A percentile compares a stretch with the other conserved stretches of the same genome.
These are phyloP conservation scores for Phytophthora multivora DNA, from an alignment of 352 stramenopile species.

Conservation along the genomic window DNA sequence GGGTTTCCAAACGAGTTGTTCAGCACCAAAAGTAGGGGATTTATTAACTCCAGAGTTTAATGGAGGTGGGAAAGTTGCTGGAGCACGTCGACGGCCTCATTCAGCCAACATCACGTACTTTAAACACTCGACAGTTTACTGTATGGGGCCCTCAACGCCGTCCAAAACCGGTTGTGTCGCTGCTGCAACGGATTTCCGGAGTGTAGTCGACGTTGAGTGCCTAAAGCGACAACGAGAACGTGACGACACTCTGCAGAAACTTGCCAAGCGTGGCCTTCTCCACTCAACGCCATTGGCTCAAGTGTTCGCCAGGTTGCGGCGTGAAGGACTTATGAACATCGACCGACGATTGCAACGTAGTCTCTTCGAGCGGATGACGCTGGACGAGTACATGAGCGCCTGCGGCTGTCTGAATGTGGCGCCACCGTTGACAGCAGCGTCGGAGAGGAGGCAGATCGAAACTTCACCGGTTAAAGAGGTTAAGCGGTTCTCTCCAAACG, in stretches of 20 bases:
- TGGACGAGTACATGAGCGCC: conserved; percentile 73
- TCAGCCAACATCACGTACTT: conserved; percentile 65
- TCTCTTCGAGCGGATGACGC: conserved; percentile 51
- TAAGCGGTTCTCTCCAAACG: conserved; percentile 20
- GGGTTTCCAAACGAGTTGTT: conserved; percentile 19
- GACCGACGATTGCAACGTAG: conserved; percentile 40
- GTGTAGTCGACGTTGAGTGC: conserved; percentile 47
- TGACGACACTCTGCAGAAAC: conserved; percentile 30
- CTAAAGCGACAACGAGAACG: conserved; percentile 34
- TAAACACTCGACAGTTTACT: conserved; percentile 59
- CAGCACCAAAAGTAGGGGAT: conserved; percentile 10
- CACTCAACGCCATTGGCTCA: conserved; percentile 49
- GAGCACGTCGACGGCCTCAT: conserved; percentile 49
- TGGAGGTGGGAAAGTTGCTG: conserved; percentile 46
- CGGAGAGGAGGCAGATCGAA: not conserved
- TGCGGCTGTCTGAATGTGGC: conserved; percentile 38
- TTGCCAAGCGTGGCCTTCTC: conserved; percentile 31
- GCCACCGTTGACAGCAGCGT: not conserved
- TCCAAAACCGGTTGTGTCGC: conserved; percentile 10
- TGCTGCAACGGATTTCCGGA: conserved; percentile 35
- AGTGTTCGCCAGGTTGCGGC: conserved; percentile 56
- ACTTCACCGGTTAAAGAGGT: conserved; percentile 19
- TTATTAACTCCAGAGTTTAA: conserved; percentile 6
- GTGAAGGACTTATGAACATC: conserved; percentile 62
- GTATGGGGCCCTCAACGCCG: conserved; percentile 30